Conservation (phyloP, 2,329 filamentous ascomycete genomes). For the Hypomyces perniciosus region DNA sequence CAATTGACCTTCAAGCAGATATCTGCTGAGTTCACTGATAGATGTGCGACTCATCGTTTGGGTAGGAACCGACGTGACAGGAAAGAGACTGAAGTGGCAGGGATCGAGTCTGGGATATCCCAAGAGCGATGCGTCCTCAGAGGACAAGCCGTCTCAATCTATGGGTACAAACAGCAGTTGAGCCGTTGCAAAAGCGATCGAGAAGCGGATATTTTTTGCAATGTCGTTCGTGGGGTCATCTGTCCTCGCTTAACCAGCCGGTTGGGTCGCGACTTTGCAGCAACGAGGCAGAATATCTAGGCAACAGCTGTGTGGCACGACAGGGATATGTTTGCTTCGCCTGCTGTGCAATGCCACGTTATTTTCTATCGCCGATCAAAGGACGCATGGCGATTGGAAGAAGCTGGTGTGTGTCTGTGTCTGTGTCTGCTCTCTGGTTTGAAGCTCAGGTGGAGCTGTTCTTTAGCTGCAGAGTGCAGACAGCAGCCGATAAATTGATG, state of each 20-base stretch:
- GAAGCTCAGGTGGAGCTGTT: constrained; percentile 5
- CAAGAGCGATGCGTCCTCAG: too few relatives aligned
- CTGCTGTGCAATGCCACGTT: neutral
- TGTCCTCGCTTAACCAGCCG: constrained; percentile 4
- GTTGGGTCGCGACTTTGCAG: neutral
- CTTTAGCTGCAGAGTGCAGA: constrained; percentile 6
- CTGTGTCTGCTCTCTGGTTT: neutral
- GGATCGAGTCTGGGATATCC: too few relatives aligned
- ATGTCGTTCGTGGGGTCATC: neutral
- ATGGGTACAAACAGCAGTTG: too few relatives aligned
- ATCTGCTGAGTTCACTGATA: constrained; percentile 40
- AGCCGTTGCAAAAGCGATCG: neutral
- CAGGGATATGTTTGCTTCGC: neutral
- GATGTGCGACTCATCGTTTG: constrained; percentile 40
- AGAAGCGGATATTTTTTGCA: neutral
- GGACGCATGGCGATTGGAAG: neutral
- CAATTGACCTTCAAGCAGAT: constrained; percentile 43
- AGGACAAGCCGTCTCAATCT: too few relatives aligned
- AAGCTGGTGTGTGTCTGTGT: neutral
- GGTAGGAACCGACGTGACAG: neutral
- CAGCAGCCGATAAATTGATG: constrained; percentile 8
- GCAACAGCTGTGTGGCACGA: neutral
- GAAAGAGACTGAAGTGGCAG: too few relatives aligned
- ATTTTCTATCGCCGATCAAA: neutral
- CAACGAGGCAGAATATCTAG: neutral